Conservation (phyloP, 2,329 filamentous ascomycete genomes). For the Graphilbum fragrans region DNA sequence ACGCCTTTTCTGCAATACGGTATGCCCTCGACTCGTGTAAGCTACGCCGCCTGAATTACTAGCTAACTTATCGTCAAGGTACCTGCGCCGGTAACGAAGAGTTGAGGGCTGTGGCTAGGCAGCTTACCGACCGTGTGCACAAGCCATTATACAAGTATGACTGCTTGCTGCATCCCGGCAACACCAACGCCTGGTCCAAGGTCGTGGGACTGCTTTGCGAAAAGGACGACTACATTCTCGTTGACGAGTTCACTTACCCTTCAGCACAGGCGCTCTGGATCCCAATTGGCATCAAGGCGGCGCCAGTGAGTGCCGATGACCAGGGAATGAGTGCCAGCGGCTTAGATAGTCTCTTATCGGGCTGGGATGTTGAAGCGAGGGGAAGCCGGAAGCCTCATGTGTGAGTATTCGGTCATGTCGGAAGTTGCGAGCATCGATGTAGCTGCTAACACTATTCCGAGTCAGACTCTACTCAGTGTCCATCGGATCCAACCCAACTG, state of each 20-base stretch:
- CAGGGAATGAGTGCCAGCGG: conserved; percentile 14
- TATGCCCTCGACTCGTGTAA: background rate
- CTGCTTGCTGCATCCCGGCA: conserved; percentile 16
- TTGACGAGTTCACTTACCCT: conserved; percentile 19
- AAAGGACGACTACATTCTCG: conserved; percentile 16
- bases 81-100: conserved; percentile 3
- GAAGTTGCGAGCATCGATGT: background rate
- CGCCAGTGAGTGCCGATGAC: conserved; percentile 14
- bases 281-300: conserved; percentile 14
- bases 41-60: background rate
- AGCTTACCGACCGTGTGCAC: conserved; percentile 5
- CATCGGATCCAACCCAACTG: conserved; percentile 60
- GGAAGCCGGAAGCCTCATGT: background rate
- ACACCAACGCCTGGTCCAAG: conserved; percentile 20
- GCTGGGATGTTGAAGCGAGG: conserved; percentile 11
- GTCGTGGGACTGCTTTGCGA: conserved; percentile 18
- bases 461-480: conserved; percentile 14
- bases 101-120: background rate
- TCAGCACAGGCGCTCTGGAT: conserved; percentile 19
- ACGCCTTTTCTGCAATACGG: conserved; percentile 8
- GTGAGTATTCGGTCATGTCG: conserved; percentile 1
- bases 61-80: background rate
- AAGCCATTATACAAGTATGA: conserved; percentile 10
- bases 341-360: conserved; percentile 11
- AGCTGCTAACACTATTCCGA: background rate